Conservation (phyloP, 129 eudicot species). For the Sambucus nigra region DNA sequence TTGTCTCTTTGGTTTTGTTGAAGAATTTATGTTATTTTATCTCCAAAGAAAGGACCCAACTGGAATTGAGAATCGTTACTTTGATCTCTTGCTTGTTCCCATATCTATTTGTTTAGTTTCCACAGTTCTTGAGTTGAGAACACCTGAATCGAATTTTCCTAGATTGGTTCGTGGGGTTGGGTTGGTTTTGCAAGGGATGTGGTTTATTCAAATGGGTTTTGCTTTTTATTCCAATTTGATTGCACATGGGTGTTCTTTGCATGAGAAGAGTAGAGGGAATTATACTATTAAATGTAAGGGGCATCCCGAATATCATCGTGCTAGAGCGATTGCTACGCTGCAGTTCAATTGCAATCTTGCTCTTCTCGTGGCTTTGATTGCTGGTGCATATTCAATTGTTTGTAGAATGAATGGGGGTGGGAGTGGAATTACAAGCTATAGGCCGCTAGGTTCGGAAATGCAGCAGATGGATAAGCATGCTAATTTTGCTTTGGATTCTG, state of each 20-base stretch:
- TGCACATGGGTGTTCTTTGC: constrained; percentile 53
- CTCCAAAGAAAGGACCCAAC: constrained; percentile 53
- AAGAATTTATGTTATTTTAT: constrained; percentile 68
- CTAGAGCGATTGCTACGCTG: constrained; percentile 66
- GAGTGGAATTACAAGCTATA: constrained; percentile 32
- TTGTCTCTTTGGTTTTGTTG: constrained; percentile 59
- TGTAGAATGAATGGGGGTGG: constrained; percentile 46
- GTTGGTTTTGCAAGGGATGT: constrained; percentile 75
- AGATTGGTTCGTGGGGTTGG: constrained; percentile 83
- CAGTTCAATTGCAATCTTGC: constrained; percentile 88
- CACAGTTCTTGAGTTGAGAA: constrained; percentile 50
- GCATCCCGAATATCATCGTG: constrained; percentile 79
- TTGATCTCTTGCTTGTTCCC: constrained; percentile 65
- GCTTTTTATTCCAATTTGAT: constrained; percentile 57
- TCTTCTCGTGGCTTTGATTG: constrained; percentile 45
- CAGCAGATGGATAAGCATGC: constrained; percentile 33
- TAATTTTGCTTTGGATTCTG: constrained; percentile 73
- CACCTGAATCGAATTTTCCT: constrained; percentile 26
- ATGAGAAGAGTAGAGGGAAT: constrained; percentile 73
- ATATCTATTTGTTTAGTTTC: constrained; percentile 51
- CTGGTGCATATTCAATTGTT: constrained; percentile 41
- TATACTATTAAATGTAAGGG: constrained; percentile 76
- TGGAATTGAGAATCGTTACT: constrained; percentile 85
- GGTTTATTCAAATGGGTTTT: constrained; percentile 92
- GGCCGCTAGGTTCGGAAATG: constrained; percentile 67